Percentiles rank a stretch among this genome's conserved stretches.
Conservation (phyloP, 208 protist genomes). For the Dictyostelium gargantuum region DNA sequence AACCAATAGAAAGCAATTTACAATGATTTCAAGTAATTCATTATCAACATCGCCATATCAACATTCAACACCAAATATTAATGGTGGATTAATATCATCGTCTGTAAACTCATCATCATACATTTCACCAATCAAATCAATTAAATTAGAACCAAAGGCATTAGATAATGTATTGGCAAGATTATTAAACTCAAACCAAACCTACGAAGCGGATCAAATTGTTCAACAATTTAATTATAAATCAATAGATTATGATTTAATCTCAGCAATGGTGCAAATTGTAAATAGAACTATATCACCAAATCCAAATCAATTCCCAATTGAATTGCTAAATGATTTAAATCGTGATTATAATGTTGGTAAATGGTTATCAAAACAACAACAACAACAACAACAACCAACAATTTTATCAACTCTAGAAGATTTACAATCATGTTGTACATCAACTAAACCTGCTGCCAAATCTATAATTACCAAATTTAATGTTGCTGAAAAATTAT, state of each 20-base stretch:
- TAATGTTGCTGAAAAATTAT: slow-evolving; percentile 19
- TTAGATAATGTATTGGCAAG: slow-evolving; percentile 48
- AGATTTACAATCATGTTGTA: neutral
- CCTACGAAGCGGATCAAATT: neutral
- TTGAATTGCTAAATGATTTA: neutral
- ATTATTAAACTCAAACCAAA: slow-evolving; percentile 27
- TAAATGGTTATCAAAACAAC: neutral
- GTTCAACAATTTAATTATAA: slow-evolving; percentile 42
- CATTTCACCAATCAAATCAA: neutral
- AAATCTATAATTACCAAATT: slow-evolving; percentile 30
- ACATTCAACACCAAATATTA: neutral
- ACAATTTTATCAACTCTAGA: neutral
- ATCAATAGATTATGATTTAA: slow-evolving; percentile 22
- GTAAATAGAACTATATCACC: neutral
- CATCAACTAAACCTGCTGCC: neutral
- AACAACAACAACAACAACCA: neutral
- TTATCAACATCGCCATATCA: neutral
- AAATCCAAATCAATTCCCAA: neutral
- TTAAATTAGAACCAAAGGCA: slow-evolving; percentile 18
- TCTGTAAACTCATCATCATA: neutral
- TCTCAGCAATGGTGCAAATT: neutral
- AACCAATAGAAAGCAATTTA: neutral
- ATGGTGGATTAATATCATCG: neutral
- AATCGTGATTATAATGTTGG: neutral
- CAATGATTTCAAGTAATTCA: neutral